Percentiles rank a stretch among this genome's conserved stretches.
Conservation (phyloP, 1,139 yeast genomes). For the Wickerhamiella infanticola region DNA sequence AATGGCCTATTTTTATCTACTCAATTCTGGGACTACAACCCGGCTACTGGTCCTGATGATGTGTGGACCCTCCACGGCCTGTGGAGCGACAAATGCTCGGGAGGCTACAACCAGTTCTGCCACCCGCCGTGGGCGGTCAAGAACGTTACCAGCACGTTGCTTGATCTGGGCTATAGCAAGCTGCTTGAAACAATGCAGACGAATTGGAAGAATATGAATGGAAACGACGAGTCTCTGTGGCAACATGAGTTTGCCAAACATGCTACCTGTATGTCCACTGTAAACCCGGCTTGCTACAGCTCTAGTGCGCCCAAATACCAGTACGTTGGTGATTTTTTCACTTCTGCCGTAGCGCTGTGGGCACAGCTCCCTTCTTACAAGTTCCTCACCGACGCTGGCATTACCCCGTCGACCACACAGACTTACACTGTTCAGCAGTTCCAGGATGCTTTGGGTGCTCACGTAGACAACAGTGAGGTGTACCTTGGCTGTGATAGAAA, state of each 20-base stretch:
- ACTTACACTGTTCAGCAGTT: constrained; percentile 56
- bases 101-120: constrained; percentile 65
- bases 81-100: constrained; percentile 77
- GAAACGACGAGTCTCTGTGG: constrained; percentile 70
- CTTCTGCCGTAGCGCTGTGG: constrained; percentile 48
- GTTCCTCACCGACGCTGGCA: constrained; percentile 52
- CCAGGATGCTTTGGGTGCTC: constrained; percentile 41
- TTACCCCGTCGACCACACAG: constrained; percentile 43
- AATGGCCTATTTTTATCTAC: constrained; percentile 77
- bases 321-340: constrained; percentile 68
- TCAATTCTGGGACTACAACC: constrained; percentile 88
- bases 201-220: constrained; percentile 67
- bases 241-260: constrained; percentile 90
- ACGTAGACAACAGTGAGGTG: constrained; percentile 42
- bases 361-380: constrained; percentile 53
- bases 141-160: constrained; percentile 39
- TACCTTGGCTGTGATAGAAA: constrained; percentile 55
- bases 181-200: constrained; percentile 42
- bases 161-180: constrained; percentile 34
- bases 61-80: constrained; percentile 73
- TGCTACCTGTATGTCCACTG: constrained; percentile 79
- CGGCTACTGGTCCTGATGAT: constrained; percentile 65
- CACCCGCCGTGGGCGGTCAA: constrained; percentile 42
- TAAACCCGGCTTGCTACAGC: constrained; percentile 54
- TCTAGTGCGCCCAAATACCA: constrained; percentile 29